Base-by-base conservation (phyloP, 106 monocot species). In the Agapanthus africanus region DNA sequence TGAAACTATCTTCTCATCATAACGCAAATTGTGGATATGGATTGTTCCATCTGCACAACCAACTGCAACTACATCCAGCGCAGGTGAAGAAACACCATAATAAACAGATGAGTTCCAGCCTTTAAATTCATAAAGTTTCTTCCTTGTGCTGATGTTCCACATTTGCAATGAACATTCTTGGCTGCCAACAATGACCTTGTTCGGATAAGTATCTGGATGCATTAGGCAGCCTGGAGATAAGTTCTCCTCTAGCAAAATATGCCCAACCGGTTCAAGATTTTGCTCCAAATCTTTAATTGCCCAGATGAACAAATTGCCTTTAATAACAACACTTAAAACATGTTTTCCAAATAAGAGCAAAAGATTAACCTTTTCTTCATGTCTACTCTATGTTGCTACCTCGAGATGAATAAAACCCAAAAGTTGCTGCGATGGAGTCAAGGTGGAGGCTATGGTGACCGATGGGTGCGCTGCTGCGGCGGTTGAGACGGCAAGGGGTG, bases 21-120 rank as follows among this genome's bases (percentile, higher is more conserved):
- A 83, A 40, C 81, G 82, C 60, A 99, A 27, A 59, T 99, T 90
- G 74, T 93, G 99, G 52, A 99, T 73, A 80, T 93, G 99, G 39
- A 99, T 75, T 23, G 68, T 87, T 65, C 99, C 99, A 79, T 99
- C 90, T 83, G 99, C 81, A 68, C 99, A 99, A n/a, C 93, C 99
- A 73, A 92, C 60, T 23, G 87, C 99, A 68, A 93, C 82, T 10
- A 99, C 89, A 90, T 99, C 99, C 40, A 93, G 62, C 40, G 93
- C 99, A 75, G 99, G 92, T 21, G 99, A 93, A 26, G 87, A 74
- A 52, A 99, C 90, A 81, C 92, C 90, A 68, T 90, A 85, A 59
- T 67, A 68, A 54, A 93, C 57, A 75, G 87, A 50, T 10, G 99
- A 90, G 70, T 81, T 76, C 99, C 99, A 99, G 46, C 99, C 99